phyloP scores from a whole-genome alignment of 176 grass and related monocot genomes.

The Saccharum spontaneum region DNA sequence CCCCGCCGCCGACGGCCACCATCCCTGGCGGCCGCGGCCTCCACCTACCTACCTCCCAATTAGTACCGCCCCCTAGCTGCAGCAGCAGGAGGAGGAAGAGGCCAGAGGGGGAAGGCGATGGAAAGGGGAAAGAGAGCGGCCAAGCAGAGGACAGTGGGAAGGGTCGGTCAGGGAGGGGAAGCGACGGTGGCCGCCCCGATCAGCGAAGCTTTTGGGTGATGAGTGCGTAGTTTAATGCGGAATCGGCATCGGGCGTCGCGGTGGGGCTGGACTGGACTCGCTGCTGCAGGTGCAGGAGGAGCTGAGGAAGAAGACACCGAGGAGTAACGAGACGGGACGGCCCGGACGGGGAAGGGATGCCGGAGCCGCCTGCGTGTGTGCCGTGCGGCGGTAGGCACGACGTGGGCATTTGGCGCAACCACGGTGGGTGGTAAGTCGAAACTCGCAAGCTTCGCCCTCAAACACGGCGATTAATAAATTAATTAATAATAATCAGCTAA shows the following conservation, averaged over 20 bases:
- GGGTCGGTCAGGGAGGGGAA: background rate
- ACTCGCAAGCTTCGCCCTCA: conserved; percentile 1
- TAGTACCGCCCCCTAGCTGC: background rate
- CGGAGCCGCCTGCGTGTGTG: background rate
- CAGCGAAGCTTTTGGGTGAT: background rate
- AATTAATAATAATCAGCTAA: background rate
- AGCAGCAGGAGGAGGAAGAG: background rate
- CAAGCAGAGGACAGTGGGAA: background rate
- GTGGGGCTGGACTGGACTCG: background rate
- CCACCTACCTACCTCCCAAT: conserved; percentile 32
- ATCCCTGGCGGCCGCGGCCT: conserved; percentile 5
- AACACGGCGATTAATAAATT: conserved; percentile 27
- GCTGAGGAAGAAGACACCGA: conserved; percentile 10
- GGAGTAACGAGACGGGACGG: background rate
- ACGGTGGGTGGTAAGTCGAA: conserved; percentile 37
- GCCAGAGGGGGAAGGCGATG: background rate
- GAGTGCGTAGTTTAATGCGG: conserved; percentile 12
- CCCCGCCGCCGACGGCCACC: conserved; percentile 14
- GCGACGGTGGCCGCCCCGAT: background rate
- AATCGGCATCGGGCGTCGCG: background rate
- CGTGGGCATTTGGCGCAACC: conserved; percentile 32
- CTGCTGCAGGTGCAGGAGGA: background rate
- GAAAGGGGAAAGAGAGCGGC: background rate
- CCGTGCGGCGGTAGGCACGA: conserved; percentile 36
- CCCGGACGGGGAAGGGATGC: background rate